These are phyloP conservation scores for Anaeramoeba flamelloides DNA, from an alignment of 78 protist species.

Conservation along the genomic window DNA sequence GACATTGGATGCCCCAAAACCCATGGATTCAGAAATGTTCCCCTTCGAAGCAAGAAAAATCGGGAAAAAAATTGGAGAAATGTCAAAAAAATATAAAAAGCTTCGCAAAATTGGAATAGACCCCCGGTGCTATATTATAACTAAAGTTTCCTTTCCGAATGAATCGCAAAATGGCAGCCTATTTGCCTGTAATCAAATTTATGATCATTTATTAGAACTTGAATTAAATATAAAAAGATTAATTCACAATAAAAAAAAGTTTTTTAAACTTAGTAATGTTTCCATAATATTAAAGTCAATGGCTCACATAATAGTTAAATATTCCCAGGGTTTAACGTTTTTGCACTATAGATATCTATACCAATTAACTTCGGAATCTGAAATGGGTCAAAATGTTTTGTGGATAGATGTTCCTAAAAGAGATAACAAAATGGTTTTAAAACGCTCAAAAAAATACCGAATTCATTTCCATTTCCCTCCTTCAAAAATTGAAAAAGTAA, in stretches of 20 bases:
- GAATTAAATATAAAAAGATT: not conserved
- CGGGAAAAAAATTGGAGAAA: not conserved
- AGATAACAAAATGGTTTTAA: slow-evolving; percentile 1
- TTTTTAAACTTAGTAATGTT: not conserved
- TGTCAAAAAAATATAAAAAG: not conserved
- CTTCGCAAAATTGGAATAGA: not conserved
- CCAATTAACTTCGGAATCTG: not conserved
- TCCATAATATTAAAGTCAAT: not conserved
- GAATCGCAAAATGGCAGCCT: not conserved
- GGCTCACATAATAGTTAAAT: not conserved
- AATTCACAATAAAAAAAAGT: not conserved
- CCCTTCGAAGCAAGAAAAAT: not conserved
- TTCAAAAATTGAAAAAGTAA: too few relatives aligned
- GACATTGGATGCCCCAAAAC: not conserved
- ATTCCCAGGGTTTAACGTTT: not conserved
- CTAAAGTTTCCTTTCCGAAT: not conserved
- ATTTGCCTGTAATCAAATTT: not conserved
- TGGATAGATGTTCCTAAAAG: not conserved
- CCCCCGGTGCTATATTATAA: not conserved
- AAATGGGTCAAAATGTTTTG: not conserved
- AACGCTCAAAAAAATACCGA: too few relatives aligned
- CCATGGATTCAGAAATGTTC: not conserved
- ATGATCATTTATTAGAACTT: not conserved
- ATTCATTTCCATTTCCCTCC: too few relatives aligned
- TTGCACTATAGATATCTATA: not conserved